A percentile compares a stretch with the other conserved stretches of the same genome.
phyloP scores from a whole-genome alignment of 768 basidiomycete species.

The Zangia roseola region DNA sequence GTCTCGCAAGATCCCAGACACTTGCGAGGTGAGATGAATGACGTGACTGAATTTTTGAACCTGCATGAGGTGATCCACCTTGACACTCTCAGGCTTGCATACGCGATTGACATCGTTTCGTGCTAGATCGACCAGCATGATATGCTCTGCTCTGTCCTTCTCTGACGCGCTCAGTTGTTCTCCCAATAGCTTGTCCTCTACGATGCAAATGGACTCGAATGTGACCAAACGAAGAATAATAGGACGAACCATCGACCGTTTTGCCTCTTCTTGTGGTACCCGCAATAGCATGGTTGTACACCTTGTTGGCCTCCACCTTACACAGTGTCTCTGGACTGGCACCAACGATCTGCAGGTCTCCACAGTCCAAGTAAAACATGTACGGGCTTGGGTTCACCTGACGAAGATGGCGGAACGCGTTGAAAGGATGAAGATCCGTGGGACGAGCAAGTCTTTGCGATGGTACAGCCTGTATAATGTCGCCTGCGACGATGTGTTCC shows the following conservation, averaged over 20 bases:
- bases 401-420: conserved; percentile 90
- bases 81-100: conserved; percentile 91
- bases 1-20: conserved; percentile 81
- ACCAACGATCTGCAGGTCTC: conserved; percentile 92
- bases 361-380: conserved; percentile 97
- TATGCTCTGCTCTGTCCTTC: conserved; percentile 97
- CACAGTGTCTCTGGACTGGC: conserved; percentile 98
- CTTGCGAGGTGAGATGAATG: conserved; percentile 94
- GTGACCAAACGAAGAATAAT: conserved; percentile 1
- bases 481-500: conserved; percentile 91
- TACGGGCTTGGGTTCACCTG: conserved; percentile 97
- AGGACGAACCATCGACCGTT: conserved; percentile 71
- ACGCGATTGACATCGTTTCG: conserved; percentile 98
- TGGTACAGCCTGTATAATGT: conserved; percentile 99
- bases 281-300: conserved; percentile 97
- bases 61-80: conserved; percentile 92
- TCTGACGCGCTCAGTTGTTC: conserved; percentile 75
- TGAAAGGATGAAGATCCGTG: conserved; percentile 92
- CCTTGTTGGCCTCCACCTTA: conserved; percentile 88
- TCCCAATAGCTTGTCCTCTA: conserved; percentile 87
- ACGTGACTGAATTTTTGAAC: conserved; percentile 97
- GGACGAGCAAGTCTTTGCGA: conserved; percentile 87
- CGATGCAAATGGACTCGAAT: conserved; percentile 4
- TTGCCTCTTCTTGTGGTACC: conserved; percentile 90
- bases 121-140: conserved; percentile 98